A percentile compares a stretch with the other conserved stretches of the same genome.
Conservation (phyloP, 1,284 basidiomycete species). For the Leccinum idahoense region DNA sequence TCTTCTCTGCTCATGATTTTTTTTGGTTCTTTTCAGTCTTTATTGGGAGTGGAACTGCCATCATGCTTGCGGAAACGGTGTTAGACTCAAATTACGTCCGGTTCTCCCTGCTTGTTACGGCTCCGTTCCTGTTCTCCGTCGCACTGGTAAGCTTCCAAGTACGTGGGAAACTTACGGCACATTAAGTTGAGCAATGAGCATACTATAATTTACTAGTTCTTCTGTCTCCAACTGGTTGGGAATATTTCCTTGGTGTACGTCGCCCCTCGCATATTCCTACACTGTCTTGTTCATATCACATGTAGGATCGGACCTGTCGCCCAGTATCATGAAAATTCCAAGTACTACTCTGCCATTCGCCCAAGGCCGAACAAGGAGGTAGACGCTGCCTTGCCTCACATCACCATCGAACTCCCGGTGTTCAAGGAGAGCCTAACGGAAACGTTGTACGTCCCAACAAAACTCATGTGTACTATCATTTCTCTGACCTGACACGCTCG, state of each 20-base stretch:
- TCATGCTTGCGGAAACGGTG: slow-evolving; percentile 62
- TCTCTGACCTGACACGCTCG: slow-evolving; percentile 25
- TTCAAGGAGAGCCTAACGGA: slow-evolving; percentile 71
- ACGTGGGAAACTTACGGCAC: not conserved
- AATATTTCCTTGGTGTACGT: slow-evolving; percentile 44
- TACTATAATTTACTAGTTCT: slow-evolving; percentile 60
- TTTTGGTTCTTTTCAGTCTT: slow-evolving; percentile 44
- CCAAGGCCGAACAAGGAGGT: slow-evolving; percentile 54
- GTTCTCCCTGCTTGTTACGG: slow-evolving; percentile 59
- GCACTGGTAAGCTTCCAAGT: slow-evolving; percentile 49
- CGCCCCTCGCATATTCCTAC: not conserved
- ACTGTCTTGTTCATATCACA: not conserved
- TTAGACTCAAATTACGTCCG: slow-evolving; percentile 62
- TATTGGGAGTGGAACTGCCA: slow-evolving; percentile 49
- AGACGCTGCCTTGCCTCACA: slow-evolving; percentile 62
- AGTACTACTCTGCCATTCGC: slow-evolving; percentile 61
- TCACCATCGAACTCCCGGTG: slow-evolving; percentile 76
- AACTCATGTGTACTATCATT: not conserved
- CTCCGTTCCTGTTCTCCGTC: slow-evolving; percentile 71
- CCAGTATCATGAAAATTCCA: slow-evolving; percentile 71
- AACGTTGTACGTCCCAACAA: slow-evolving; percentile 52
- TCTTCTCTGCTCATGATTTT: slow-evolving; percentile 5
- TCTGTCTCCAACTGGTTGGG: slow-evolving; percentile 55
- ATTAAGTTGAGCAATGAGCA: slow-evolving; percentile 8
- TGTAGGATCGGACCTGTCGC: slow-evolving; percentile 66